Evolutionary conservation across 2,329 filamentous ascomycete species (phyloP).

Genomic region (Talaromyces sp.): DNA sequence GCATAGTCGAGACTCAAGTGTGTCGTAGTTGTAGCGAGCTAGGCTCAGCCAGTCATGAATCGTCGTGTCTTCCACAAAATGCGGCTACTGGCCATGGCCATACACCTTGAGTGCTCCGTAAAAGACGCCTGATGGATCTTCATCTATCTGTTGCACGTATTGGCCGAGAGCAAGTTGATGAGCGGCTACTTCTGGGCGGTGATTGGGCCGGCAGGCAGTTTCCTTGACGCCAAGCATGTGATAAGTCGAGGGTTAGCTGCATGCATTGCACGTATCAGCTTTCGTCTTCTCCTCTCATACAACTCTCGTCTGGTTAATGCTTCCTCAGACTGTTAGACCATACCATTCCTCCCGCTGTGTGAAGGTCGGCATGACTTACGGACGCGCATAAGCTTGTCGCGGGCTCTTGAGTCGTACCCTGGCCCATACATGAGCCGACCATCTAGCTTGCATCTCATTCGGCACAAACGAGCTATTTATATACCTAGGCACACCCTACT

Average conservation of each 20-base stretch:
- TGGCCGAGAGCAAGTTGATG: neutral
- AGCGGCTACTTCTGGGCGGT: neutral
- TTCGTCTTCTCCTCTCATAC: neutral
- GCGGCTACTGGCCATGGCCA: neutral
- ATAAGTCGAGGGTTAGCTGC: conserved; percentile 9
- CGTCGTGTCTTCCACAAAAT: neutral
- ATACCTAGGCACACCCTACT: neutral
- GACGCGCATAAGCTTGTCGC: neutral
- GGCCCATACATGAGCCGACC: neutral
- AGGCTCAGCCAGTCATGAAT: neutral
- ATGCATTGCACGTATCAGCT: conserved; percentile 6
- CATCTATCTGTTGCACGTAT: conserved; percentile 8
- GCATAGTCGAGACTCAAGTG: neutral
- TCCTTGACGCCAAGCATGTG: conserved; percentile 4
- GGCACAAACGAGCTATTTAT: conserved; percentile 2
- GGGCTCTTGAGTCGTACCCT: neutral
- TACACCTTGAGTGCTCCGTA: neutral
- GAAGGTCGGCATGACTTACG: neutral
- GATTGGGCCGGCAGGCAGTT: neutral
- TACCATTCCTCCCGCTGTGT: neutral
- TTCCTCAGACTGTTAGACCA: neutral
- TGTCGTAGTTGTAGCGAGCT: neutral
- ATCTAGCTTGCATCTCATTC: neutral
- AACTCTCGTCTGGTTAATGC: neutral
- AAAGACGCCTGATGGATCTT: neutral